Base-by-base conservation (phyloP, 169 alveolate species). In the Plasmodium sp. region DNA sequence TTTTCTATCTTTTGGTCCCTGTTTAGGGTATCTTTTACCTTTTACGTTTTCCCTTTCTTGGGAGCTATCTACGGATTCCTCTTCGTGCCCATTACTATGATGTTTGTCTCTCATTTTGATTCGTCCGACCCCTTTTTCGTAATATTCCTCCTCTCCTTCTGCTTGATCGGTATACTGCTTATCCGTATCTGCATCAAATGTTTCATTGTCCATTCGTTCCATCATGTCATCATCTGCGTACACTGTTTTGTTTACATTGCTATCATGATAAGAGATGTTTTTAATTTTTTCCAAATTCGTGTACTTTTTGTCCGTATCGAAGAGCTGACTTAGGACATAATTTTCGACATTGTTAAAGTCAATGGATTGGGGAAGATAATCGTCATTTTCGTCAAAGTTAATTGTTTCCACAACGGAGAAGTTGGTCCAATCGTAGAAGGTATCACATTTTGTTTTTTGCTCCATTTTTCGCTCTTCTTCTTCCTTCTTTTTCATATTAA, bases 381-480 rank as follows among this genome's bases (percentile, higher is more conserved):
- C 81, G 27, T 58, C 43, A 81, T 88, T 34, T 39, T 88, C 94
- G 22, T 88, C 94, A 88, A 98, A 97, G 75, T 97, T 98, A 71
- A 98, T 98, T 16, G 98, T 97, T 83, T 97, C 99, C 0, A 98
- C 99, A 34, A 97, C 97, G n/a, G 97, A 95, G 82, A 98, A 98
- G 91, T 96, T 98, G 83, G 96, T 94, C 99, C 99, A 98, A 91
- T 98, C 99, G 74, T 88, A 88, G 72, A 74, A 88, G 31, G 99
- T 83, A 96, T 98, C 74, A 97, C 98, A 67, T 95, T 95, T 79
- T 83, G 58, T 85, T 56, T 92, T 88, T 96, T 97, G 95, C 93
- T 98, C 93, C 94, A 96, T 62, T 97, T 97, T 39, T 96, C 96
- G 92, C 97, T 97, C 96, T 88, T 97, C 96, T 96, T 98, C 96